A percentile compares a stretch with the other conserved stretches of the same genome.
These are phyloP conservation scores for Candida tropicalis DNA, from an alignment of 1,139 yeast species.

Conservation along the genomic window DNA sequence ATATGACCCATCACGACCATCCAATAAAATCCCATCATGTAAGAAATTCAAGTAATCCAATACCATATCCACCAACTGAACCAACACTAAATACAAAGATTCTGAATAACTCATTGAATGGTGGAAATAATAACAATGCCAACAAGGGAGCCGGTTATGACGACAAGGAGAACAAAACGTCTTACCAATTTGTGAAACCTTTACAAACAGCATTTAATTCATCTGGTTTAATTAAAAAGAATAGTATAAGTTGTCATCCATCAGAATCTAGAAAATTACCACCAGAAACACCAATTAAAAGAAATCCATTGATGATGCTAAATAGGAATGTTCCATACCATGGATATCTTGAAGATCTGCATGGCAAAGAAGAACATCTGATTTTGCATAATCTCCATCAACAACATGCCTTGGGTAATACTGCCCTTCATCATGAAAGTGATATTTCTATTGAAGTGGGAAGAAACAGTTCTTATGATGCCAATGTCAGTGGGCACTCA, in stretches of 20 bases:
- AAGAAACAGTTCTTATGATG: conserved; percentile 30
- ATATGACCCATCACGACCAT: conserved; percentile 9
- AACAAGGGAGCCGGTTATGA: conserved; percentile 18
- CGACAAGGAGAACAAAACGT: conserved; percentile 44
- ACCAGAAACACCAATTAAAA: conserved; percentile 87
- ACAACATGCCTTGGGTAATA: conserved; percentile 17
- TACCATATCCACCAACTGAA: conserved; percentile 6
- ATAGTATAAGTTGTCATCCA: conserved; percentile 38
- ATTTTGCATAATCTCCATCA: conserved; percentile 1
- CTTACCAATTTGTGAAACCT: conserved; percentile 77
- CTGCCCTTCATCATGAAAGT: conserved; percentile 7
- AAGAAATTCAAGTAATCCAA: conserved; percentile 5
- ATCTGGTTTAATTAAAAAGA: conserved; percentile 74
- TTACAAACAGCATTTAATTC: conserved; percentile 83
- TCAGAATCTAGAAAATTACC: conserved; percentile 36
- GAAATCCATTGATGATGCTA: conserved; percentile 48
- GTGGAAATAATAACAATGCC: too few relatives aligned
- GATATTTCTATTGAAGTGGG: conserved; percentile 44
- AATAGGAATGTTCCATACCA: conserved; percentile 17
- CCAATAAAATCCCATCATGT: background rate
- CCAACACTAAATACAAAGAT: background rate
- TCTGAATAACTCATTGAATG: conserved; percentile 2
- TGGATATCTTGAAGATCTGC: conserved; percentile 6
- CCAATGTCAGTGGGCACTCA: conserved; percentile 18
- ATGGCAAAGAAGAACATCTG: background rate